Evolutionary conservation across 345 rosid species (phyloP), one percentile per base, ranked within the genome.

Genomic region (Jatropha curcas): DNA sequence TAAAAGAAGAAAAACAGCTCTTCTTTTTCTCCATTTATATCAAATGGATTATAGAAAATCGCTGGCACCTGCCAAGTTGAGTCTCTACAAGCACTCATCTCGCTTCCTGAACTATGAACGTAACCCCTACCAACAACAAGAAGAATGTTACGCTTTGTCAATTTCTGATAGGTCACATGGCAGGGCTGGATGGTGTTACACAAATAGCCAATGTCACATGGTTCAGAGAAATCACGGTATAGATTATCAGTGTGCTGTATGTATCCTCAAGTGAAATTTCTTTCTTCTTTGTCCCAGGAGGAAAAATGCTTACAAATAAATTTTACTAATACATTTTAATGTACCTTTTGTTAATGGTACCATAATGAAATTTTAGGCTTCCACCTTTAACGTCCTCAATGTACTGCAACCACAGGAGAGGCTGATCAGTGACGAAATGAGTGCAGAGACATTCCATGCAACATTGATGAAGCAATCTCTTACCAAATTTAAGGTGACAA

Each of bases 301-400:
- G 33, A 59, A 28, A 12, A 9, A 33, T 22, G 58, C 46, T 60
- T 48, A 28, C 34, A 16, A 13, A 60, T 12, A 28, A 48, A 46
- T 13, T 27, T 43, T 8, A 45, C 2, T 16, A 43, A 56, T 22
- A 17, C 65, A 43, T 55, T 0, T 25, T 52, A 13, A 31, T 57
- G 13, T 82, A 91, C 99, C 94, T 91, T 84, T 92, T 95, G 50
- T 89, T 92, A 74, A 92, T 91, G 66, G 86, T 89, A 60, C 99
- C 98, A 65, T 95, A 95, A 83, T 95, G 99, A 78, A 85, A 92
- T 78, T 86, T 88, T 43, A 84, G 64, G 61, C 78, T 87, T 71
- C 93, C 97, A 0, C 76, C 70, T 74, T 83, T 91, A 46, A 86
- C 71, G 83, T 95, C 99, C 83, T 95, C 94, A 75, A 83, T 76